Percentiles rank a stretch among this genome's conserved stretches.
phyloP scores from a whole-genome alignment of 306 rosid species.

The Rubus parviflorus region DNA sequence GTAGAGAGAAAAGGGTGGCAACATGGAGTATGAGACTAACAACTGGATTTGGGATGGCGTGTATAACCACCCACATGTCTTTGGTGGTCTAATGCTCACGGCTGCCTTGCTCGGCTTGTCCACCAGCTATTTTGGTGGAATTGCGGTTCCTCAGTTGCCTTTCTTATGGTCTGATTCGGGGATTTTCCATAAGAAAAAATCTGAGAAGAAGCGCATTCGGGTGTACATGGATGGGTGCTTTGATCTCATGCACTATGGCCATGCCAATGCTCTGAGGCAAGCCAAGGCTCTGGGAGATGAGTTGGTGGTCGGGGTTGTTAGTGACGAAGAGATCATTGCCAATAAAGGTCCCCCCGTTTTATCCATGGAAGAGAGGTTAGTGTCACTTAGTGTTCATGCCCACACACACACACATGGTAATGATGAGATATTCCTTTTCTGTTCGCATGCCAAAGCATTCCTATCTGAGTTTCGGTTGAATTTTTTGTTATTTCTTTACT shows the following conservation, averaged over 20 bases:
- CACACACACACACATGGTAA: neutral
- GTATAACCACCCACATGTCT: slow-evolving; percentile 66
- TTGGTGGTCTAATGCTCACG: slow-evolving; percentile 96
- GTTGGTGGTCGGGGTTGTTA: slow-evolving; percentile 85
- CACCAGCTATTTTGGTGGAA: slow-evolving; percentile 78
- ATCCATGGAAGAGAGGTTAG: slow-evolving; percentile 86
- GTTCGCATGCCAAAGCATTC: neutral
- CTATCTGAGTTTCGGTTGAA: neutral
- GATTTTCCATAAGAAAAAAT: slow-evolving; percentile 68
- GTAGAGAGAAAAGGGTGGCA: slow-evolving; percentile 22
- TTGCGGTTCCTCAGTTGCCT: slow-evolving; percentile 68
- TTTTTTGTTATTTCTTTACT: neutral
- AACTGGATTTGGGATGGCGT: slow-evolving; percentile 97
- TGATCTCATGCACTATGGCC: slow-evolving; percentile 99
- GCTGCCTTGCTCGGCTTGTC: slow-evolving; percentile 96
- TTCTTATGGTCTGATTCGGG: slow-evolving; percentile 65
- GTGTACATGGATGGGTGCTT: slow-evolving; percentile 99
- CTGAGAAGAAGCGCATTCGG: slow-evolving; percentile 71
- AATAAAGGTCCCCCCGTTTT: slow-evolving; percentile 97
- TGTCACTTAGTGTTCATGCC: neutral
- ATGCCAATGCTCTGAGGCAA: slow-evolving; percentile 97
- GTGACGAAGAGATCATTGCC: slow-evolving; percentile 87
- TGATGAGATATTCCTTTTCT: neutral
- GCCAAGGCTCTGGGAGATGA: slow-evolving; percentile 97
- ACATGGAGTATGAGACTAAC: slow-evolving; percentile 76